Evolutionary conservation across 2,329 filamentous ascomycete genomes (phyloP), one percentile per base, ranked within the genome.

Genomic region (Diaporthe velutina): DNA sequence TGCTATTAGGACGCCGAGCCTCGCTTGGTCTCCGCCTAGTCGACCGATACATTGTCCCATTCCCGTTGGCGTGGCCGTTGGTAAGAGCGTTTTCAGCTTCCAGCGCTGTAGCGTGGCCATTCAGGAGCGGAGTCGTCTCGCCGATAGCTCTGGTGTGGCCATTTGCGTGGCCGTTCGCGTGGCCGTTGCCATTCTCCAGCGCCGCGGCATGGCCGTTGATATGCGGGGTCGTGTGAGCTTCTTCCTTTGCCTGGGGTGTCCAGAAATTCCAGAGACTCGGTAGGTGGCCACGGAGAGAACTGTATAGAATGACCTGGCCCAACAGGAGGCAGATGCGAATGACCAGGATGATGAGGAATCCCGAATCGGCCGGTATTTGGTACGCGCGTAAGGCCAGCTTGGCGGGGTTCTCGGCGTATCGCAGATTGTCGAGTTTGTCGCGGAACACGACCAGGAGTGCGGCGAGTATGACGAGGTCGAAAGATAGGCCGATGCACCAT

Each of bases 391-490:
- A 91, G 79, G 15, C 97, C 84, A 54, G 48, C 54, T 58, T 30
- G 33, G 30, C 96, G 82, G 48, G 93, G 84, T 22, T 74, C 77
- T 79, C 82, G 76, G 68, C 78, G 85, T 85, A 57, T 54, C 67
- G 30, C 25, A 72, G 25, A 28, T 74, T 52, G 48, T 72, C 30
- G 48, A 74, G 73, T 57, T 45, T 84, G 35, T 90, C 89, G 79
- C 89, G 92, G 80, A 97, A 93, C 74, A 95, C 86, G 58, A 91
- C 85, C 70, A 94, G 86, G 40, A 93, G 94, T 71, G 91, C 89
- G 64, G 89, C 88, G 75, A 97, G 88, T 50, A 98, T 91, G 67
- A 92, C 85, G 33, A 93, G 79, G 83, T 99, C 97, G 76, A 95
- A 89, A 35, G 90, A 83, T n/a, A 95, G 82, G 35, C 93, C 93